Base-by-base conservation (phyloP, 106 monocot genomes). In the Platanthera guangdongensis region DNA sequence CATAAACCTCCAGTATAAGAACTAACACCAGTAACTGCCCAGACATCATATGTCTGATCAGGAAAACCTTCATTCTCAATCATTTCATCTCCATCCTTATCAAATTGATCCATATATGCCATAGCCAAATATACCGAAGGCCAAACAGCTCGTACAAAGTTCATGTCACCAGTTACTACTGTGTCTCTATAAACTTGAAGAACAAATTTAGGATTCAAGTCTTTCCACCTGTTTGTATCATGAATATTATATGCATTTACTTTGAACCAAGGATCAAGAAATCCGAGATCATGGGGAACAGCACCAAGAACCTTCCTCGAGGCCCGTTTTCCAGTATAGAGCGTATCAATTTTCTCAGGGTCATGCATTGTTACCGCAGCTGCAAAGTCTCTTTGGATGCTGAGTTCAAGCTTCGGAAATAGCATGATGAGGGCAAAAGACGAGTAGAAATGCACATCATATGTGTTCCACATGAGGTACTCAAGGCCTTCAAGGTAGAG, bases 401-500 rank as follows among this genome's bases (percentile, higher is more conserved):
- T 88, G 9, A 91, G 79, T 25, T 91, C 86, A 57, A 91, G 84
- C 73, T 91, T 86, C 6, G 92, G 94, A 52, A 92, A 99, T 51
- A 99, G 75, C 80, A 83, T 84, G 57, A 83, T 54, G 25, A 91
- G 82, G 50, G 91, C 45, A 48, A 94, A 99, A 16, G 99, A 99
- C 15, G 99, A 81, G 70, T 99, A 99, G 57, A 99, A 99, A 76
- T 99, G 99, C 18, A 99, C 99, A 83, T 99, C 99, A 63, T 94
- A 99, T 8, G 99, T 94, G 77, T 99, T 99, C 85, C 83, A 99
- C 99, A 99, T 92, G 51, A 57, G 82, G 76, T 99, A 99, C 65
- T 99, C 94, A n/a, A 85, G 74, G 47, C 99, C 99, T 86, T 99
- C 99, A 54, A 90, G 81, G 76, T 99, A 99, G 39, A 99, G 85